Conservation (phyloP, 1,284 basidiomycete genomes). For the Cryptococcus sp. region DNA sequence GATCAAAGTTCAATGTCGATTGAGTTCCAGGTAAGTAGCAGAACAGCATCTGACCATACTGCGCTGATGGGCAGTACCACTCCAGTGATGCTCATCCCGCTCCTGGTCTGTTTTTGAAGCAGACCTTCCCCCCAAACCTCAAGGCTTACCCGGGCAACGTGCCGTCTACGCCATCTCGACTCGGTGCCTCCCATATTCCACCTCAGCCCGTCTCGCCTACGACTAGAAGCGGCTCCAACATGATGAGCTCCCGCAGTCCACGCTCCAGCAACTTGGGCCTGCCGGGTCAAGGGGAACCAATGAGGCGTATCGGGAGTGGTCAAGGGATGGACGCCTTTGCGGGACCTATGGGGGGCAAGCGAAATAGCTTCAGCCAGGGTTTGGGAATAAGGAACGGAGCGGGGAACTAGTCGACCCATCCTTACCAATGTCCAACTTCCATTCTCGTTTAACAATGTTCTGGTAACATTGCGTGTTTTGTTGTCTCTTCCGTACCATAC, state of each 20-base stretch:
- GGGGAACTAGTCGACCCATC: too few species aligned
- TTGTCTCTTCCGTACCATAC: background rate
- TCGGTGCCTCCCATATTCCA: background rate
- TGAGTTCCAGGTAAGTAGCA: constrained; percentile 73
- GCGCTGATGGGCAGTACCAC: background rate
- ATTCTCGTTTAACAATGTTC: background rate
- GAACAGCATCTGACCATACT: background rate
- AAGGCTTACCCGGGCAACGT: background rate
- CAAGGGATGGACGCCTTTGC: background rate
- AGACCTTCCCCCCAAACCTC: too few species aligned
- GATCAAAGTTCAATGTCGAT: constrained; percentile 76
- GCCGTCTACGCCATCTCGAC: background rate
- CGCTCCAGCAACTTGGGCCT: background rate
- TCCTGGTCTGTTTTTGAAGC: too few species aligned
- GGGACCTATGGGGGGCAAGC: background rate
- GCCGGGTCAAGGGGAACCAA: background rate
- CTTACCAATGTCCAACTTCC: background rate
- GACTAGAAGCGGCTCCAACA: background rate
- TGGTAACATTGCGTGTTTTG: background rate
- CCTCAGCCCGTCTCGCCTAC: background rate
- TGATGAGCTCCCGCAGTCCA: background rate
- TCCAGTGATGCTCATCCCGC: background rate
- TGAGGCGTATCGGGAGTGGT: background rate
- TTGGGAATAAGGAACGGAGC: too few species aligned
- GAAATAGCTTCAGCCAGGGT: too few species aligned